Percentiles rank a stretch among this genome's conserved stretches.
Evolutionary conservation across 805 yeast species (phyloP).

Genomic region (Saturnispora sanitii): DNA sequence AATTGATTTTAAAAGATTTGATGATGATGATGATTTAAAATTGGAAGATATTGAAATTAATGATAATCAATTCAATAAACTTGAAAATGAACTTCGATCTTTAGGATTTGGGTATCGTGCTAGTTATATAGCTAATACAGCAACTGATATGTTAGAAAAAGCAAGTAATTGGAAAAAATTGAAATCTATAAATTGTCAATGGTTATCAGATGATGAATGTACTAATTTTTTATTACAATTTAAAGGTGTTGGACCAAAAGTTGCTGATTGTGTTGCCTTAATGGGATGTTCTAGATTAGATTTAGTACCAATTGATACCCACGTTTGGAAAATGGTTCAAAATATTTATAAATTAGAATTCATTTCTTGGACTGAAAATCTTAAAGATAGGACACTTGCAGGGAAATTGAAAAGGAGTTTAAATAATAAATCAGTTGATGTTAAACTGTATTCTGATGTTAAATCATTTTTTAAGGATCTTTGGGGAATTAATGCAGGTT

Average conservation of each 20-base stretch:
- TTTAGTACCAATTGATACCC: conserved; percentile 92
- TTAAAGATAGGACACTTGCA: conserved; percentile 39
- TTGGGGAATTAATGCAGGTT: conserved; percentile 93
- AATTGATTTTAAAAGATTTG: background rate
- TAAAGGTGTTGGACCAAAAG: conserved; percentile 94
- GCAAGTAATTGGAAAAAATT: conserved; percentile 29
- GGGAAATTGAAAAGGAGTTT: conserved; percentile 7
- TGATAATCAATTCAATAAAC: conserved; percentile 8
- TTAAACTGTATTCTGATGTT: conserved; percentile 33
- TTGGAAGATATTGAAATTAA: background rate
- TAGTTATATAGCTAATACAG: conserved; percentile 73
- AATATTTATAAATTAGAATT: conserved; percentile 55
- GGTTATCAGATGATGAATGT: conserved; percentile 30
- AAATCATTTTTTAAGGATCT: conserved; percentile 37
- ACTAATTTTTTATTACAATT: conserved; percentile 53
- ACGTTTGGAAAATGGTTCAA: conserved; percentile 81
- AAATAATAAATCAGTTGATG: conserved; percentile 23
- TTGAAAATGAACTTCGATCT: conserved; percentile 31
- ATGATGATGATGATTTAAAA: conserved; percentile 13
- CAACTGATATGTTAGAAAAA: conserved; percentile 40
- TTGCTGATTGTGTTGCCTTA: conserved; percentile 90
- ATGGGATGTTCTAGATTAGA: conserved; percentile 85
- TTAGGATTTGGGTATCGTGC: conserved; percentile 88
- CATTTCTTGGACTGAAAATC: conserved; percentile 60
- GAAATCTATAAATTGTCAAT: conserved; percentile 28